Base-by-base conservation (phyloP, 2,329 filamentous ascomycete genomes). In the Colletotrichum somersetense region DNA sequence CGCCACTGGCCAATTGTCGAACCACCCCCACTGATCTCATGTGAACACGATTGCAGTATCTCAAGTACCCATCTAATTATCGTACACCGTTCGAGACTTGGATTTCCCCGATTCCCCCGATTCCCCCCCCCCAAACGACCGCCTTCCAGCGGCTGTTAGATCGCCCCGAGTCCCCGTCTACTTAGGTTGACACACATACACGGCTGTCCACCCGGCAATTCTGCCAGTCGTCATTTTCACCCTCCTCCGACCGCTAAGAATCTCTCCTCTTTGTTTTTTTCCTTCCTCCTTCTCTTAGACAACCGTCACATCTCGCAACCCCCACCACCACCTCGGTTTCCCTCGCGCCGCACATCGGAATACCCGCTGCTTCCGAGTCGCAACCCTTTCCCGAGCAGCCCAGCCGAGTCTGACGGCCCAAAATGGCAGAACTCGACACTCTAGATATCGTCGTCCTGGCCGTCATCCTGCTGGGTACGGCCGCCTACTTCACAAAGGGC, bases 401-500 rank as follows among this genome's bases (percentile, higher is more conserved):
- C 59, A 48, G 52, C 48, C 50, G 48, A 74, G 55, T 58, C 65
- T 59, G 53, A 65, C 66, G 53, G 59, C 59, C 59, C 69, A 69
- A 33, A 78, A 98, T 99, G 96, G 94, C 96, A 77, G 93, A 97
- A 88, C 91, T 99, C 81, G 96, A 99, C 82, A 97, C 95, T 35
- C 87, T 99, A 85, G 96, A 99, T 88, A 88, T 98, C 78, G 83
- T 97, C 78, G 96, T 99, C 87, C 93, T 99, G 76, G 90, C 91
- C 74, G 90, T 90, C 71, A 92, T 99, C 77, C 89, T 98, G 67
- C 82, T 97, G 71, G 96, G 94, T 76, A 98, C 95, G 59, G 81
- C 95, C 73, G 96, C 96, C 80, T 99, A 98, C 85, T 97, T 99
- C 85, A 98, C 96, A 76, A 99, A 99, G 82, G 96, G 96, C 79